These are phyloP conservation scores for Emmonsiellopsis sp. DNA, from an alignment of 2,329 filamentous ascomycete genomes.

Conservation along the genomic window DNA sequence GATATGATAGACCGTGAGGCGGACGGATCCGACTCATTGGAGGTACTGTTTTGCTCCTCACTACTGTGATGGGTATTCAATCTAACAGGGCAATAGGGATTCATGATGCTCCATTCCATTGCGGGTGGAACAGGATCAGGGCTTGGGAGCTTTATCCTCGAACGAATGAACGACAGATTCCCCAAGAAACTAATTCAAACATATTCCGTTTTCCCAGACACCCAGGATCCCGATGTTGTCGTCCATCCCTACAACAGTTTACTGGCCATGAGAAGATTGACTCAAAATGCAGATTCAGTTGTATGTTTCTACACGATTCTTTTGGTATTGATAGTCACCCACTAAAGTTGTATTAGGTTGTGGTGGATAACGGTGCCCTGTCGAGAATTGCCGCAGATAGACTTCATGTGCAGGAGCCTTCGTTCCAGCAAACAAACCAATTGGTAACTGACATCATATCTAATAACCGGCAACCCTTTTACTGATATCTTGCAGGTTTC, in stretches of 20 bases:
- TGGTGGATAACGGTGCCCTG: conserved; percentile 89
- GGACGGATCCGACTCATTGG: conserved; percentile 92
- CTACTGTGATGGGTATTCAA: neutral
- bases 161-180: conserved; percentile 91
- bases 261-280: conserved; percentile 78
- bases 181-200: conserved; percentile 99
- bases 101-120: conserved; percentile 98
- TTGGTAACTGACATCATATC: conserved; percentile 45
- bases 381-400: conserved; percentile 90
- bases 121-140: conserved; percentile 94
- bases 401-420: conserved; percentile 88
- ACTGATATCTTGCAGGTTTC: conserved; percentile 50
- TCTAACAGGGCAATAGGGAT: conserved; percentile 49
- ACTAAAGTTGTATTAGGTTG: conserved; percentile 42
- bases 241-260: conserved; percentile 98
- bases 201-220: conserved; percentile 96
- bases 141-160: conserved; percentile 88
- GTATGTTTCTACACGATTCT: conserved; percentile 34
- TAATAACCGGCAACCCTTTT: neutral
- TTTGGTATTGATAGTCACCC: neutral
- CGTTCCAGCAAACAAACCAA: conserved; percentile 96
- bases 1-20: conserved; percentile 99
- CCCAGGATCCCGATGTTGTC: conserved; percentile 80
- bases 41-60: conserved; percentile 43
- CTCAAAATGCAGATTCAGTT: conserved; percentile 94